Conservation (phyloP, 371 early-diverging fungal species). For the Apophysomyces ossiformis region DNA sequence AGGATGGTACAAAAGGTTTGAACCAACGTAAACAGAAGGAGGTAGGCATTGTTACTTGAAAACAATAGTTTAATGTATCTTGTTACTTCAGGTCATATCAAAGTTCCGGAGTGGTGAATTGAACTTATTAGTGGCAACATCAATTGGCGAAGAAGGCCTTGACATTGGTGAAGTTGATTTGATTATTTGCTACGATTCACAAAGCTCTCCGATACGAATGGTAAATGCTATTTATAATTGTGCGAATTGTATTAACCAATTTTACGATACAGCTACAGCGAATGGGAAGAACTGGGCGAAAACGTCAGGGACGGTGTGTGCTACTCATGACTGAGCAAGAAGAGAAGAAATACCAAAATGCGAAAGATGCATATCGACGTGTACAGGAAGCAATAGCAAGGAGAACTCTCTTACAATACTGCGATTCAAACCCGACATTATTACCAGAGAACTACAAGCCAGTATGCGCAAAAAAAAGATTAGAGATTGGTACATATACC, state of each 20-base stretch:
- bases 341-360: slow-evolving; percentile 67
- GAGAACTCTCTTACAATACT: slow-evolving; percentile 25
- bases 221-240: slow-evolving; percentile 25
- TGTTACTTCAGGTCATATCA: slow-evolving; percentile 27
- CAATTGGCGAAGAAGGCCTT: slow-evolving; percentile 96
- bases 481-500: slow-evolving; percentile 34
- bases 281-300: slow-evolving; percentile 94
- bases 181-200: slow-evolving; percentile 91
- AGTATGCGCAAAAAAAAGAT: slow-evolving; percentile 30
- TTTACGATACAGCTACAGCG: slow-evolving; percentile 73
- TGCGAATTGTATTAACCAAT: neutral
- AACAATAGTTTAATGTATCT: neutral
- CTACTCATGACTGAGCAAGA: slow-evolving; percentile 84
- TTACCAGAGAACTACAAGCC: slow-evolving; percentile 57
- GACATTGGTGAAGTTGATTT: slow-evolving; percentile 98
- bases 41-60: slow-evolving; percentile 31
- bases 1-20: slow-evolving; percentile 68
- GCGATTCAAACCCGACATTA: slow-evolving; percentile 37
- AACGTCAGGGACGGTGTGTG: slow-evolving; percentile 83
- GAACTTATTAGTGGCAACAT: slow-evolving; percentile 91
- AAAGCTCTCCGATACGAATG: slow-evolving; percentile 85
- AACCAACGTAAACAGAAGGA: slow-evolving; percentile 87
- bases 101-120: slow-evolving; percentile 74
- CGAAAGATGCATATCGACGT: slow-evolving; percentile 62
- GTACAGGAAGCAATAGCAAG: slow-evolving; percentile 59